Evolutionary conservation across 2,329 filamentous ascomycete genomes (phyloP).

Genomic region (Trichoderma arundinaceum): DNA sequence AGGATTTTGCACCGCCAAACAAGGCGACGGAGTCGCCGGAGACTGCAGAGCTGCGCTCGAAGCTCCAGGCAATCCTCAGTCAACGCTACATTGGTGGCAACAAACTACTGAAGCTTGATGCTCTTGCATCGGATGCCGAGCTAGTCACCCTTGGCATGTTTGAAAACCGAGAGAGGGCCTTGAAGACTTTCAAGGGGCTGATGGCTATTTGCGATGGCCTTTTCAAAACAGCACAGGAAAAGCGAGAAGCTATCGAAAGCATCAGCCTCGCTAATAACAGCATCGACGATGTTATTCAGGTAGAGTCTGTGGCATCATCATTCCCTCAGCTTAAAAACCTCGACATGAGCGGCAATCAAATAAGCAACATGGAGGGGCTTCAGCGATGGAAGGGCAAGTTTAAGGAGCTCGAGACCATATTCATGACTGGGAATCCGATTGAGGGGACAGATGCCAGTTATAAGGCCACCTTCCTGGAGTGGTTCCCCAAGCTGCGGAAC

Average conservation of each 20-base stretch:
- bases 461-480: constrained; percentile 71
- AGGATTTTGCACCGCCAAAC: constrained; percentile 44
- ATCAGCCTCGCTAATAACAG: constrained; percentile 83
- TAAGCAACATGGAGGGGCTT: constrained; percentile 70
- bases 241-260: constrained; percentile 78
- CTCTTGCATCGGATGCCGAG: constrained; percentile 72
- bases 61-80: constrained; percentile 73
- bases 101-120: constrained; percentile 85
- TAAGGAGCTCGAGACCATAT: constrained; percentile 76
- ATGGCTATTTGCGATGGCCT: constrained; percentile 84
- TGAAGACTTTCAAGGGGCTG: constrained; percentile 90
- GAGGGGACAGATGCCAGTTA: constrained; percentile 64
- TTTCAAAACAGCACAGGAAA: constrained; percentile 74
- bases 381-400: constrained; percentile 82
- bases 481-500: constrained; percentile 81
- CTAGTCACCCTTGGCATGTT: constrained; percentile 79
- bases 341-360: constrained; percentile 83
- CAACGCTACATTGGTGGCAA: constrained; percentile 72
- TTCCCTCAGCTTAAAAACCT: constrained; percentile 88
- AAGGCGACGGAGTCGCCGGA: constrained; percentile 56
- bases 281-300: constrained; percentile 71
- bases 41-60: constrained; percentile 67
- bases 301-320: constrained; percentile 76
- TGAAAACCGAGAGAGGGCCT: constrained; percentile 69
- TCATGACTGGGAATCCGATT: constrained; percentile 79